Base-by-base conservation (phyloP, 176 grass and related monocot species). In the Hyparrhenia diplandra region DNA sequence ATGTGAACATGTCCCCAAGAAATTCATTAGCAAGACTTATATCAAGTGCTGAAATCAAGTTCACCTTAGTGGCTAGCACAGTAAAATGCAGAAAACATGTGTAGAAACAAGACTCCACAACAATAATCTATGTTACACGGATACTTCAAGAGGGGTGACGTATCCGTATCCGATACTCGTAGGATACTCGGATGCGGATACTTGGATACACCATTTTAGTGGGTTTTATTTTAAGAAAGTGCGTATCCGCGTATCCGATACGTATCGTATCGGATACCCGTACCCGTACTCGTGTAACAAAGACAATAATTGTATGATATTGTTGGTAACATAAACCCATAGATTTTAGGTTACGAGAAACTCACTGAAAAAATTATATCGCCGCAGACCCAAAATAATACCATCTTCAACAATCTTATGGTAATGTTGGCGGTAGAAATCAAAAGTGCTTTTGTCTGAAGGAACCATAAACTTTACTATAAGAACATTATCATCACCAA, bases 401-500 rank as follows among this genome's bases (percentile, higher is more conserved):
- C 91, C 91, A 76, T 94, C 75, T 64, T 90, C 60, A 36, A 72
- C 88, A 77, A 94, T 40, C 2, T 30, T 60, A 41, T 81, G 74
- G 64, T 90, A 94, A 13, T 75, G 55, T 52, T 82, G 34, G 36
- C 82, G 65, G 37, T 46, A 74, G 25, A 30, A 87, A 58, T 87
- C 61, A 51, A 39, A 39, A 39, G 18, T 46, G 27, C 29, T 49
- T 8, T 8, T 20, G 7, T 72, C 69, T 49, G 69, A 72, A 72
- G 69, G 42, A 72, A 47, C 41, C 69, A 47, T 60, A 46, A 96
- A 90, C 76, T 97, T 97, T 23, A 97, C 90, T 28, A 90, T 24
- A 37, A 97, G 80, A 64, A 97, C 62, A 34, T 93, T 92, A 24
- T 97, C 90, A 86, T 91, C 93, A 69, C 93, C 90, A 74, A 97